A percentile compares a stretch with the other conserved stretches of the same genome.
phyloP scores from a whole-genome alignment of 306 rosid species.

The Sphenostylis stenocarpa region DNA sequence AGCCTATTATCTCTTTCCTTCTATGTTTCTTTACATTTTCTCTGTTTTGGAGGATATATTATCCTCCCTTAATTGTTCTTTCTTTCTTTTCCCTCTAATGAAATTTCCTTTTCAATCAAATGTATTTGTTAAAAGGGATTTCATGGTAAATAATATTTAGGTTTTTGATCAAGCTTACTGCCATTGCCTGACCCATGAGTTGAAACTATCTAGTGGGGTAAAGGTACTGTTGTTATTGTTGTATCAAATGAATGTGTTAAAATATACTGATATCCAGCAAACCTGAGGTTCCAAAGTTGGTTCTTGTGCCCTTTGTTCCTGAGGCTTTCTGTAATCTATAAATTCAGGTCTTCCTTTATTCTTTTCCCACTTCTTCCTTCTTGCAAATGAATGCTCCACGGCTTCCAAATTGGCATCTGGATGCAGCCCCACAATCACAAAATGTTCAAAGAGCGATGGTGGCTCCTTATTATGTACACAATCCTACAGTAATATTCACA shows the following conservation, averaged over 20 bases:
- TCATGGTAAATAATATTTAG: background rate
- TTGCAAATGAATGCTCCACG: slow-evolving; percentile 71
- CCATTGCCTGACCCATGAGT: background rate
- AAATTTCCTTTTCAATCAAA: background rate
- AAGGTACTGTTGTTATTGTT: background rate
- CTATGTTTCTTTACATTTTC: slow-evolving; percentile 9
- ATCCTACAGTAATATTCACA: slow-evolving; percentile 59
- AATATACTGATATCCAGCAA: slow-evolving; percentile 31
- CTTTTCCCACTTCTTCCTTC: slow-evolving; percentile 72
- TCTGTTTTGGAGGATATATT: slow-evolving; percentile 14
- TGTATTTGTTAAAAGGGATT: background rate
- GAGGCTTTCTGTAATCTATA: slow-evolving; percentile 44
- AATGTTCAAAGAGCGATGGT: slow-evolving; percentile 83
- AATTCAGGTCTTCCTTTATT: slow-evolving; percentile 50
- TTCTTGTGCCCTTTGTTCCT: slow-evolving; percentile 50
- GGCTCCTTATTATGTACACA: slow-evolving; percentile 67
- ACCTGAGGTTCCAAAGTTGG: slow-evolving; percentile 96
- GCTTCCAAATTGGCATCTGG: slow-evolving; percentile 74
- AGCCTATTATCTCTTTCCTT: background rate
- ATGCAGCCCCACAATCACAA: slow-evolving; percentile 89
- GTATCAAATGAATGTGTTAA: background rate
- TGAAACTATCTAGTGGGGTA: background rate
- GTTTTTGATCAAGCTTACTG: background rate
- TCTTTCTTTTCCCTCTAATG: slow-evolving; percentile 14
- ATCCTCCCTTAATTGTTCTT: slow-evolving; percentile 9